Evolutionary conservation across 768 basidiomycete genomes (phyloP), one percentile per base, ranked within the genome.

Genomic region (Rhodosporidiobolus odoratus): DNA sequence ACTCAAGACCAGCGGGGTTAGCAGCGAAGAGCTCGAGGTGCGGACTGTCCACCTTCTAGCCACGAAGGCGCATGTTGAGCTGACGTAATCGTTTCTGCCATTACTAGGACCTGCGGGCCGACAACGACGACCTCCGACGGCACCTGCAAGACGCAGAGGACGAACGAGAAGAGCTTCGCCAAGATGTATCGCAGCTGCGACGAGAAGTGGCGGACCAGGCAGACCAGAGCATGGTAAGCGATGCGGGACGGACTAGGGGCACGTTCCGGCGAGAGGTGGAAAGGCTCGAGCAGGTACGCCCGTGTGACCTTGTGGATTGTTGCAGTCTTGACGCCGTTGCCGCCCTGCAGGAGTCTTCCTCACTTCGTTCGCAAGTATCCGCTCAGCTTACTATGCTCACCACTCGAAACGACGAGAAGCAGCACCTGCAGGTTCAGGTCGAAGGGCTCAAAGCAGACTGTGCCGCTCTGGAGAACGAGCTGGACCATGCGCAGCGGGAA

Each of bases 361-460:
- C 65, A 6, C 66, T 78, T 13, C 70, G 73, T 17, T 75, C 74
- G 19, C 74, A 77, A 40, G 43, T 74, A 41, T 68, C 74, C 4
- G 74, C 76, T 1, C 76, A 77, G 34, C 68, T 76, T 8, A 68
- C 72, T 5, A 75, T 75, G 74, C 71, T 77, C 30, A 48, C 74
- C n/a, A 58, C 71, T 12, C 63, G 75, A 19, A 72, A 74, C 52
- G 73, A 65, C 32, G 77, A 78, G 47, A 71, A 69, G 47, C 65
- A 69, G 13, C 32, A 62, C 17, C 65, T 78, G 8, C 52, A 35
- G 19, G 88, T 90, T 72, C 83, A 84, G 70, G 78, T 92, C 30
- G 85, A 87, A 58, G 81, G 90, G n/a, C 76, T 92, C 59, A 87
- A 85, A 71, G 88, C 89, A 69, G 84, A 89, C 62, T 82, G 86